Conservation (phyloP, 305 asterid species). For the Ajuga reptans region DNA sequence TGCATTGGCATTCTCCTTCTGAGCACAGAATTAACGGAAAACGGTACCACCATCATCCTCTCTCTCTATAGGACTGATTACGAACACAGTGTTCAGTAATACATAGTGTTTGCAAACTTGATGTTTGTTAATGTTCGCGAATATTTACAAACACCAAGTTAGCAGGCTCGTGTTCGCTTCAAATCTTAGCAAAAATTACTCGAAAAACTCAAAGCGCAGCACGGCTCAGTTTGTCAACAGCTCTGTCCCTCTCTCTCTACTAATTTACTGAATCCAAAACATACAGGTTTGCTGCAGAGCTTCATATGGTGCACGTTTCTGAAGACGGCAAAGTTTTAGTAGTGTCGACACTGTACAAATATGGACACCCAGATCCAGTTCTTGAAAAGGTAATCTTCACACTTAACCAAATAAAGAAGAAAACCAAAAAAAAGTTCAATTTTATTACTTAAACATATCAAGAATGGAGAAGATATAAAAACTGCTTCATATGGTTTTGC, state of each 20-base stretch:
- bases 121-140: too few species aligned
- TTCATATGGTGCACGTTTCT: constrained; percentile 60
- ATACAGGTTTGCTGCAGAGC: constrained; percentile 61
- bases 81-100: too few species aligned
- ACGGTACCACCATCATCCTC: constrained; percentile 24
- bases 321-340: constrained; percentile 39
- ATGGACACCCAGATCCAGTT: constrained; percentile 53
- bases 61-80: background rate
- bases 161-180: too few species aligned
- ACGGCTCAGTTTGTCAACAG: too few species aligned
- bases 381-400: constrained; percentile 35
- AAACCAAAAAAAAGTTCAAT: background rate
- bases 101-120: too few species aligned
- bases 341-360: constrained; percentile 39
- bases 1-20: constrained; percentile 91
- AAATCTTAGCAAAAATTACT: too few species aligned
- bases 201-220: too few species aligned
- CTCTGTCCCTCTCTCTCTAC: too few species aligned
- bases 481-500: background rate
- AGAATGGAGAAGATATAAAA: constrained; percentile 13
- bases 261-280: background rate
- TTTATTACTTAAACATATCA: background rate
- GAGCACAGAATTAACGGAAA: constrained; percentile 66
- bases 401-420: background rate
- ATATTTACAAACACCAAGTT: too few species aligned